phyloP scores from a whole-genome alignment of 1,284 basidiomycete genomes.

The Mycosarcoma maydis region DNA sequence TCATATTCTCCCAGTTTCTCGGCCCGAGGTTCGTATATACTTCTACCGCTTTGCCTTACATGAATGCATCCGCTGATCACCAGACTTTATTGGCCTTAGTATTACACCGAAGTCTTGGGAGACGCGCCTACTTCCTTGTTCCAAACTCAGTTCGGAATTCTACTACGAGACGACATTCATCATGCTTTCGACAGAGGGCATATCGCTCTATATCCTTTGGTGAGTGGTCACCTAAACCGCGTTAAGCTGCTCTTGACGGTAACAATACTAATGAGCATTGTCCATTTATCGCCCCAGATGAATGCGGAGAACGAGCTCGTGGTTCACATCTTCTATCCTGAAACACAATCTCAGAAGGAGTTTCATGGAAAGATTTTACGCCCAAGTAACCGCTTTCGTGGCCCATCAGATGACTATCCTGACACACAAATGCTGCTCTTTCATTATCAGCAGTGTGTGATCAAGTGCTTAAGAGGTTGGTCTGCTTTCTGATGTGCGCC shows the following conservation, averaged over 20 bases:
- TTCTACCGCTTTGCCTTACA: not conserved
- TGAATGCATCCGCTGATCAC: not conserved
- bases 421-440: slow-evolving; percentile 1
- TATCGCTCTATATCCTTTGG: not conserved
- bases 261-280: not conserved
- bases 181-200: not conserved
- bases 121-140: not conserved
- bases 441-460: slow-evolving; percentile 4
- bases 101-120: slow-evolving; percentile 1
- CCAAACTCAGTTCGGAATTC: not conserved
- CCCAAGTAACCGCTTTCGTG: not conserved
- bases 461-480: not conserved
- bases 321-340: not conserved
- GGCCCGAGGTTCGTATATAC: not conserved
- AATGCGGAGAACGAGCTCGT: not conserved
- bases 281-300: not conserved
- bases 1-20: slow-evolving; percentile 1
- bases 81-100: not conserved
- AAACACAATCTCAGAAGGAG: not conserved
- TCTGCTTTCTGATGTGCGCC: not conserved
- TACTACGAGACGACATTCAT: not conserved
- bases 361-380: not conserved
- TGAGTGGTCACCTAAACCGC: not conserved
- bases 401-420: not conserved
- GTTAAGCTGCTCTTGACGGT: not conserved